phyloP scores from a whole-genome alignment of 2,329 filamentous ascomycete species.

The Sclerotinia sclerotiorum region DNA sequence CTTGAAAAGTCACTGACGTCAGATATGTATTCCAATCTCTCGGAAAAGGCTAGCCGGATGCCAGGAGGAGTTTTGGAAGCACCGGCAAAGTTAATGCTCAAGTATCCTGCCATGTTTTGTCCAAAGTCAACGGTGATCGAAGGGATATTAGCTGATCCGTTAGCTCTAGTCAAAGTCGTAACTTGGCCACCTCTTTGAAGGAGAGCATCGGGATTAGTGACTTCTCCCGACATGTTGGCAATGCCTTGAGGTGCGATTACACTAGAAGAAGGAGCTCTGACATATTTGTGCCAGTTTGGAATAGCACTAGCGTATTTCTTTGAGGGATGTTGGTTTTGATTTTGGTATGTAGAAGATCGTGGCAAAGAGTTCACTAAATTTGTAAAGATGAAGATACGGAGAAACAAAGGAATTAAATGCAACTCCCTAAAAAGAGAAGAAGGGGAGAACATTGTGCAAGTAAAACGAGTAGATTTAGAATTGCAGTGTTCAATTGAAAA shows the following conservation, averaged over 20 bases:
- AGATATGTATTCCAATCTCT: slow-evolving; percentile 48
- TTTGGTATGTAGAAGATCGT: not conserved
- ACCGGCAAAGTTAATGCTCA: slow-evolving; percentile 47
- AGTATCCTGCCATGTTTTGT: slow-evolving; percentile 47
- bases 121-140: slow-evolving; percentile 52
- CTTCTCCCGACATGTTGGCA: slow-evolving; percentile 42
- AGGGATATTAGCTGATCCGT: slow-evolving; percentile 34
- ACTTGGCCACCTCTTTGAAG: slow-evolving; percentile 37
- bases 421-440: not conserved
- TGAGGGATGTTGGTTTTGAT: not conserved
- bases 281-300: slow-evolving; percentile 43
- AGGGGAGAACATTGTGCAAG: not conserved
- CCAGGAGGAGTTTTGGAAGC: slow-evolving; percentile 41
- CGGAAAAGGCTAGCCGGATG: slow-evolving; percentile 50
- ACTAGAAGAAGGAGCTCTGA: slow-evolving; percentile 42
- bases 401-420: not conserved
- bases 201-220: slow-evolving; percentile 43
- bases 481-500: not conserved
- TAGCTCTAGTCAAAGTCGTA: slow-evolving; percentile 40
- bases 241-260: slow-evolving; percentile 42
- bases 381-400: not conserved
- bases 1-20: slow-evolving; percentile 51
- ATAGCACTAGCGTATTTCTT: not conserved
- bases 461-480: not conserved
- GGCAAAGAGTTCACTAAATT: slow-evolving; percentile 6